Conservation (phyloP, 1,284 basidiomycete species). For the Cutaneotrichosporon daszewskae region DNA sequence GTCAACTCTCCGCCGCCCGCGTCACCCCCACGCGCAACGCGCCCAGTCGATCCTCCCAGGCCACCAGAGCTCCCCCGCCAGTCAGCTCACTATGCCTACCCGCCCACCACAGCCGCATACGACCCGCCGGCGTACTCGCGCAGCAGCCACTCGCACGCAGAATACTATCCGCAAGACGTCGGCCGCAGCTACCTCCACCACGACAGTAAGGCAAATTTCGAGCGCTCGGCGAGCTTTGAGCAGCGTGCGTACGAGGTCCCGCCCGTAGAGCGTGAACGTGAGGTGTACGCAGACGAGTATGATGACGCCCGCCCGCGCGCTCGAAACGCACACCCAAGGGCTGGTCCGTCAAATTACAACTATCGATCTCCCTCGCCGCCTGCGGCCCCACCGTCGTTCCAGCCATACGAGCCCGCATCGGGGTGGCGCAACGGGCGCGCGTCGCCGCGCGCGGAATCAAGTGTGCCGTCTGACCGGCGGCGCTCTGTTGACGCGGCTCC, state of each 20-base stretch:
- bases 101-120: too few species aligned
- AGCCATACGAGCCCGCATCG: conserved; percentile 9
- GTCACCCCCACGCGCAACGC: conserved; percentile 9
- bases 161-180: too few species aligned
- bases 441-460: too few species aligned
- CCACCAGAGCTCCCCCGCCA: too few species aligned
- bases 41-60: neutral
- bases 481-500: too few species aligned
- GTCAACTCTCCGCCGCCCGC: conserved; percentile 35
- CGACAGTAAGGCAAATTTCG: conserved; percentile 6
- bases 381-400: conserved; percentile 4
- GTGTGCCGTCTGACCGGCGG: too few species aligned
- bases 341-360: conserved; percentile 4
- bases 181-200: conserved; percentile 19
- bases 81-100: too few species aligned
- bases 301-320: neutral
- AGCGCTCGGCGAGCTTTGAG: conserved; percentile 6
- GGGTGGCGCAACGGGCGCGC: conserved; percentile 1
- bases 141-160: too few species aligned
- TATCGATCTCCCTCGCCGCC: conserved; percentile 9
- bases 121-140: too few species aligned
- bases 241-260: conserved; percentile 5
- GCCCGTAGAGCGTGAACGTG: neutral
- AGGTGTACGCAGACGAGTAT: conserved; percentile 2
- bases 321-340: neutral